phyloP scores from a whole-genome alignment of 495 filamentous ascomycete species.

The Neurospora discreta region DNA sequence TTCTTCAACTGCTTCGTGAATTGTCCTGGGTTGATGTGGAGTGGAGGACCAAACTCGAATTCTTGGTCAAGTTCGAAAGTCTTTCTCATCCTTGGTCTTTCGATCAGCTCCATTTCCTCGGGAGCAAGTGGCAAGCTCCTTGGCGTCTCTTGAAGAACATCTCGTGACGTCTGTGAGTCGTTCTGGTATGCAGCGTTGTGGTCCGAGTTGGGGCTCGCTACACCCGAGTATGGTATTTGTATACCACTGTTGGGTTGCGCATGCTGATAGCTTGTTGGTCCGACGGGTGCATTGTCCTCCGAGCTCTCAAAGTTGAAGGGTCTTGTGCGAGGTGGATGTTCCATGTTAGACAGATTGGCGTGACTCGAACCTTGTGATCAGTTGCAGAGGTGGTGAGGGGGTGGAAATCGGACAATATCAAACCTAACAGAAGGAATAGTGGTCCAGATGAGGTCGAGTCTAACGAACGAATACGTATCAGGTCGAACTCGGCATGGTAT shows the following conservation, averaged over 20 bases:
- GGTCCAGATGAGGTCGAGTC: background rate
- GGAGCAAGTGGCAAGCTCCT: background rate
- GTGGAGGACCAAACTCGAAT: conserved; percentile 2
- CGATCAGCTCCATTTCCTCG: conserved; percentile 2
- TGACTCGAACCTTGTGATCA: background rate
- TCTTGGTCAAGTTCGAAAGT: background rate
- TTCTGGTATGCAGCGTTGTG: background rate
- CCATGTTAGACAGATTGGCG: background rate
- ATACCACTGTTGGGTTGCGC: background rate
- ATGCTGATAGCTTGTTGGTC: background rate
- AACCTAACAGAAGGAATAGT: background rate
- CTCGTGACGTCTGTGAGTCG: background rate
- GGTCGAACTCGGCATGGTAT: background rate
- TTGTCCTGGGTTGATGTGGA: conserved; percentile 1
- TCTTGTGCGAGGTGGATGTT: background rate
- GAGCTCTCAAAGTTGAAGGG: background rate
- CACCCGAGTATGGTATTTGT: background rate
- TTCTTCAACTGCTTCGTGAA: conserved; percentile 2
- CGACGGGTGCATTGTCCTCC: background rate
- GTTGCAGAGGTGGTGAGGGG: background rate
- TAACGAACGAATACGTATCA: background rate
- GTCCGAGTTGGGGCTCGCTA: background rate
- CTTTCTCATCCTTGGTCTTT: background rate
- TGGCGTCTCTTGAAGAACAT: background rate
- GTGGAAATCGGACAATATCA: background rate